phyloP scores from a whole-genome alignment of 768 basidiomycete species.

The Tulasnella sp. region DNA sequence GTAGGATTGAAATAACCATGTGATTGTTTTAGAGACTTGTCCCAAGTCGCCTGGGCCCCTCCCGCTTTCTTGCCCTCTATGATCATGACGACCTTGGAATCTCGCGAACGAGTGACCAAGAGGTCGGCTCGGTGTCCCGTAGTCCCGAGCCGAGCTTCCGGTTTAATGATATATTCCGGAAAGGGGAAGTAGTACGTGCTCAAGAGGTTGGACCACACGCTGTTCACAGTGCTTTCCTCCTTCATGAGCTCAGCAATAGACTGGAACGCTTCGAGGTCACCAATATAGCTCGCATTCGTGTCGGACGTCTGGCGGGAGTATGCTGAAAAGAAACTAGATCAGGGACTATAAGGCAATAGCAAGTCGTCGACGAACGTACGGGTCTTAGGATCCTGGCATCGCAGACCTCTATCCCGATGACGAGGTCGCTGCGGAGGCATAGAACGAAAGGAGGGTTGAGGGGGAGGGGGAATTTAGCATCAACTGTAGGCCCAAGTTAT shows the following conservation, averaged over 20 bases:
- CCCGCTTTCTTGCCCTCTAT: not conserved
- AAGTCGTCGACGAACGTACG: not conserved
- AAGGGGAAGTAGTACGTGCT: not conserved
- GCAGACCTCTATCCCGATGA: not conserved
- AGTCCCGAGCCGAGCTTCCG: not conserved
- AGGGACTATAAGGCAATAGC: not conserved
- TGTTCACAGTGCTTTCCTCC: not conserved
- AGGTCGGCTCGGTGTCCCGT: not conserved
- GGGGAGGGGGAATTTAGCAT: not conserved
- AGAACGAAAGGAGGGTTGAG: not conserved
- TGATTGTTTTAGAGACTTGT: not conserved
- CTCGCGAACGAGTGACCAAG: not conserved
- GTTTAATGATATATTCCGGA: not conserved
- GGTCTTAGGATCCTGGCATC: not conserved
- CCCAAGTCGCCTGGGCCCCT: not conserved
- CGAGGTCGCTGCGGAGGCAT: not conserved
- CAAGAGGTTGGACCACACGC: not conserved
- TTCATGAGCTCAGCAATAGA: not conserved
- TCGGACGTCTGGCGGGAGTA: not conserved
- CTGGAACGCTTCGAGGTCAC: not conserved
- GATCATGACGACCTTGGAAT: not conserved
- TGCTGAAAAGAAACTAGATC: not conserved
- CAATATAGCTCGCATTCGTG: not conserved
- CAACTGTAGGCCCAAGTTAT: not conserved
- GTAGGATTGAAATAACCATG: not conserved